A percentile compares a stretch with the other conserved stretches of the same genome.
These are phyloP conservation scores for Backusella circina DNA, from an alignment of 192 early-diverging fungal species.

Conservation along the genomic window DNA sequence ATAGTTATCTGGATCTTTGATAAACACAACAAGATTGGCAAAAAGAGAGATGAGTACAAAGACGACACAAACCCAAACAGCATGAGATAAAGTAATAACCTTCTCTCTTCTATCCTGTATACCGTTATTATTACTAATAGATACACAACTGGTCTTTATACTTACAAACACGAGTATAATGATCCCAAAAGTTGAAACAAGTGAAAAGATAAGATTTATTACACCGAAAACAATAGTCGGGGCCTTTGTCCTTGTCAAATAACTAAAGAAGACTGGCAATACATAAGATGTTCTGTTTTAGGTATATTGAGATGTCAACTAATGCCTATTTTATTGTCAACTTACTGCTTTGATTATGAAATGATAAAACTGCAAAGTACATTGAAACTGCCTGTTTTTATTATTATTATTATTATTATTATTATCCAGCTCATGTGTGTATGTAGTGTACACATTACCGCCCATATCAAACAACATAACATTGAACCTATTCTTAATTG, in stretches of 20 bases:
- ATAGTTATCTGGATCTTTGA: constrained; percentile 11
- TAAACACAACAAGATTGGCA: constrained; percentile 28
- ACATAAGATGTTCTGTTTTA: neutral
- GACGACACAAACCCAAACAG: constrained; percentile 22
- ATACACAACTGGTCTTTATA: neutral
- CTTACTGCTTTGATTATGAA: constrained; percentile 25
- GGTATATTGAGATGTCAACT: neutral
- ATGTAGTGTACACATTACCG: constrained; percentile 15
- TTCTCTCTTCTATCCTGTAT: constrained; percentile 9
- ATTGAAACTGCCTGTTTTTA: constrained; percentile 22
- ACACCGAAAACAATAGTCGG: constrained; percentile 24
- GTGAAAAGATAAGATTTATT: constrained; percentile 21
- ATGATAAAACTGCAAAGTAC: constrained; percentile 35
- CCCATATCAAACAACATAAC: constrained; percentile 24
- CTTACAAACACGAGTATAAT: constrained; percentile 19
- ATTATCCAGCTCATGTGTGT: neutral
- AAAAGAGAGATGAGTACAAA: constrained; percentile 19
- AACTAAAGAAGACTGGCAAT: constrained; percentile 26
- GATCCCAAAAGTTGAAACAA: constrained; percentile 18
- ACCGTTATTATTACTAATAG: neutral
- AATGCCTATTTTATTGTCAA: neutral
- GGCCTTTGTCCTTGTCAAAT: neutral
- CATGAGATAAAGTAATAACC: constrained; percentile 16
- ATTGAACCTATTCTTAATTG: constrained; percentile 21
- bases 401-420: neutral